Conservation (phyloP, 805 yeast species). For the Nakazawaea ernobii region DNA sequence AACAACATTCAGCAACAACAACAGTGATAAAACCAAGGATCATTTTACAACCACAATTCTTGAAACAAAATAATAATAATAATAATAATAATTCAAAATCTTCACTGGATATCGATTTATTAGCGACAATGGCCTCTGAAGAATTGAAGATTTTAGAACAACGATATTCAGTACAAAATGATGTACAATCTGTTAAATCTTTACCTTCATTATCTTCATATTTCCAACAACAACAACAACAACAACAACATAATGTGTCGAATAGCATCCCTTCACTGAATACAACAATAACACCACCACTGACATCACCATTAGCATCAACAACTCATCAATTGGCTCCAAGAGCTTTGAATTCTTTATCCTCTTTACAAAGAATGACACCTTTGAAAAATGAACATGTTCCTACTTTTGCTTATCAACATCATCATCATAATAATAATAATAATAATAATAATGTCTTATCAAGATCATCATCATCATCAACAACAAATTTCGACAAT, state of each 20-base stretch:
- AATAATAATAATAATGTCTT: too few species aligned
- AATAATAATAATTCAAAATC: too few species aligned
- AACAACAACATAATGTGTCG: neutral
- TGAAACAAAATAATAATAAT: neutral
- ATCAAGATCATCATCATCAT: constrained; percentile 32
- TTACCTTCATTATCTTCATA: constrained; percentile 47
- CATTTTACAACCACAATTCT: neutral
- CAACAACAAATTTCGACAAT: constrained; percentile 41
- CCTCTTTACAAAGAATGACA: constrained; percentile 41
- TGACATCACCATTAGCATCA: constrained; percentile 2
- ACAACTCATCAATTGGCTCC: constrained; percentile 16
- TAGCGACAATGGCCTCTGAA: constrained; percentile 52
- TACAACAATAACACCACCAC: constrained; percentile 1
- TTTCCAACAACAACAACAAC: constrained; percentile 22
- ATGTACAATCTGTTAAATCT: constrained; percentile 38
- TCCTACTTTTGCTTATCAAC: too few species aligned
- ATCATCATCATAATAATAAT: constrained; percentile 15
- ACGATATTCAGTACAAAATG: constrained; percentile 13
- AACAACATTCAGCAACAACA: too few species aligned
- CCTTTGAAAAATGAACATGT: constrained; percentile 24
- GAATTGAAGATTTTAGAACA: constrained; percentile 40
- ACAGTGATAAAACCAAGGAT: neutral
- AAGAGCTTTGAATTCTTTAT: constrained; percentile 28
- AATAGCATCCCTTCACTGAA: neutral
- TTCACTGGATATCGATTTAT: constrained; percentile 38